Evolutionary conservation across 192 early-diverging fungal genomes (phyloP).

Genomic region (Coemansia biformis): DNA sequence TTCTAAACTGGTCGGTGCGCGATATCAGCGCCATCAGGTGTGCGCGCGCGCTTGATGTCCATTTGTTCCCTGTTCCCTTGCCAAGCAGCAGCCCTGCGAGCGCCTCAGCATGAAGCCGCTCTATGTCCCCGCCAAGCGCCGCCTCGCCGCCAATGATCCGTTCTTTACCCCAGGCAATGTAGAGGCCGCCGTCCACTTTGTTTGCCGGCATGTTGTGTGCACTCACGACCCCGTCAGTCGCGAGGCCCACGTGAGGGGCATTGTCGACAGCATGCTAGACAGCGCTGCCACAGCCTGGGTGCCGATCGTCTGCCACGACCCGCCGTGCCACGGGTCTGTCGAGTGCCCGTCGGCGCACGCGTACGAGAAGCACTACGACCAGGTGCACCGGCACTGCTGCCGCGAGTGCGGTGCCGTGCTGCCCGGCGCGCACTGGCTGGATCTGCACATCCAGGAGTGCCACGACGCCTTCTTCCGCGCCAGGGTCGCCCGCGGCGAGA

Average conservation of each 20-base stretch:
- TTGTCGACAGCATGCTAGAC: constrained; percentile 3
- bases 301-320: constrained; percentile 30
- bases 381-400: constrained; percentile 35
- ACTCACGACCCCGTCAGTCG: constrained; percentile 15
- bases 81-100: too few species aligned
- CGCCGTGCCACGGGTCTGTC: constrained; percentile 33
- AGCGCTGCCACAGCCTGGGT: background rate
- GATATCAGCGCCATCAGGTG: too few species aligned
- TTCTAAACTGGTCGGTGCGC: too few species aligned
- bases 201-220: too few species aligned
- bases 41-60: too few species aligned
- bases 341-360: constrained; percentile 16
- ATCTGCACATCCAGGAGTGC: constrained; percentile 40
- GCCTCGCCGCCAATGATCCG: constrained; percentile 24
- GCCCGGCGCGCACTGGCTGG: constrained; percentile 47
- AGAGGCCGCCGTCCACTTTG: constrained; percentile 16
- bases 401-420: constrained; percentile 21
- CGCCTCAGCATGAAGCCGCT: constrained; percentile 13
- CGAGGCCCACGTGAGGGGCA: constrained; percentile 1
- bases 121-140: constrained; percentile 42
- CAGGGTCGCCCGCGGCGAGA: constrained; percentile 23
- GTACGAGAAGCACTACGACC: constrained; percentile 43
- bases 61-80: too few species aligned
- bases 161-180: constrained; percentile 42
- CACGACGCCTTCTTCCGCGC: constrained; percentile 43